These are phyloP conservation scores for Cladosporium sp. DNA, from an alignment of 2,329 filamentous ascomycete genomes.

Conservation along the genomic window DNA sequence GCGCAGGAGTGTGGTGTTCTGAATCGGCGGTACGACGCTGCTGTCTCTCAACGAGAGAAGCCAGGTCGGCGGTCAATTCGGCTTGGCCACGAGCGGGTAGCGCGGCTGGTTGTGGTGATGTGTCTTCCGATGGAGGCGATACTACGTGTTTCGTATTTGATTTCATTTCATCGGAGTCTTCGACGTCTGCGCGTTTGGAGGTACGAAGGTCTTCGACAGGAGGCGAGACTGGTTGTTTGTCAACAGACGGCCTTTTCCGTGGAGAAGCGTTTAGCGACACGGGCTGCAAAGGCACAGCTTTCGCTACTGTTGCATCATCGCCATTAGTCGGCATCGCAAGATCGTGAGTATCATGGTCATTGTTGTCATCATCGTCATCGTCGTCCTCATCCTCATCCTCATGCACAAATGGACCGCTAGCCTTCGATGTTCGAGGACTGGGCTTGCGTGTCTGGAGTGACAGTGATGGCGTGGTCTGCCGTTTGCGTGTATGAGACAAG, in stretches of 20 bases:
- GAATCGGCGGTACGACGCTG: conserved; percentile 1
- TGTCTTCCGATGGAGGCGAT: not conserved
- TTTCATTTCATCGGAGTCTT: not conserved
- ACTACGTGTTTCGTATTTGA: not conserved
- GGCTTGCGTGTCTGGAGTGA: conserved; percentile 20
- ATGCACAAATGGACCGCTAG: conserved; percentile 23
- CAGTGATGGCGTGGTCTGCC: conserved; percentile 28
- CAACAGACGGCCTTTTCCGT: conserved; percentile 11
- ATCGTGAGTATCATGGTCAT: not conserved
- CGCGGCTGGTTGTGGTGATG: not conserved
- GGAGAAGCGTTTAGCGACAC: conserved; percentile 27
- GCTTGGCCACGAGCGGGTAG: not conserved
- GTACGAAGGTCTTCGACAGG: not conserved
- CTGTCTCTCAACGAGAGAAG: conserved; percentile 7
- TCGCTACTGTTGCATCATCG: conserved; percentile 10
- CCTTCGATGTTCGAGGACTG: not conserved
- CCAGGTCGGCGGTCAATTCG: conserved; percentile 5
- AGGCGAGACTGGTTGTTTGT: not conserved
- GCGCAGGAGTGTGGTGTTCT: conserved; percentile 9
- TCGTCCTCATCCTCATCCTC: conserved; percentile 27
- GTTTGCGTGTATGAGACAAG: conserved; percentile 29
- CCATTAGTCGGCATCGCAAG: conserved; percentile 5
- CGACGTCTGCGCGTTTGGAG: not conserved
- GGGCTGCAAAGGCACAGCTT: conserved; percentile 21
- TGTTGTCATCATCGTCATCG: conserved; percentile 11